Evolutionary conservation across 2,329 filamentous ascomycete genomes (phyloP), one percentile per base, ranked within the genome.

Genomic region (Aureobasidium sp.): DNA sequence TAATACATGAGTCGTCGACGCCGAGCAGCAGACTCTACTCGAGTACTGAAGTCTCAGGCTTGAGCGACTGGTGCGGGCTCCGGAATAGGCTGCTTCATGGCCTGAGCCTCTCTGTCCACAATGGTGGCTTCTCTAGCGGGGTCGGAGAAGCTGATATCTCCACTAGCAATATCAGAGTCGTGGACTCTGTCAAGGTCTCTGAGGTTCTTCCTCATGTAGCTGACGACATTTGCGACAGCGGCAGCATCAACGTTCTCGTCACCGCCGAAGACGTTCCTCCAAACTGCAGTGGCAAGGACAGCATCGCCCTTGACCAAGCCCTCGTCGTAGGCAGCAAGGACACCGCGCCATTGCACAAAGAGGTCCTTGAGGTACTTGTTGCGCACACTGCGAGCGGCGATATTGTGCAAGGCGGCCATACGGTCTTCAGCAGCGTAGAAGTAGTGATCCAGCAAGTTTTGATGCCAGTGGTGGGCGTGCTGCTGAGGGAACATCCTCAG

Each of bases 361-460:
- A 97, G 82, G 74, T 97, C 93, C 75, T 97, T 96, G 54, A 87
- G 75, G 66, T 86, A 84, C 65, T 80, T 81, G 67, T 85, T 84
- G 54, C 85, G 78, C 25, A 85, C 77, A 0, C 77, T 75, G 10
- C 79, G 76, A 45, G 81, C 78, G 6, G 76, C 74, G 66, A 87
- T 78, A 71, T 87, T 87, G 79, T 96, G 93, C 72, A 87, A 84
- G 65, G 89, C 79, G 64, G 89, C 88, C 84, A 96, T 93, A 70
- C 86, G 84, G 73, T 89, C 86, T 78, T 96, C 90, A 69, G 89
- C 89, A 69, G 89, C 87, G 78, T 90, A 90, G 80, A 93, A 97
- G 81, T 95, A 97, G 75, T 97, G 91, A 77, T 99, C 92, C 50
- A 94, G 85, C 65, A 99, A 82, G 77, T 96, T 90, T 70, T 91